Evolutionary conservation across 1,284 basidiomycete genomes (phyloP).

Genomic region (Peniophora sp.): DNA sequence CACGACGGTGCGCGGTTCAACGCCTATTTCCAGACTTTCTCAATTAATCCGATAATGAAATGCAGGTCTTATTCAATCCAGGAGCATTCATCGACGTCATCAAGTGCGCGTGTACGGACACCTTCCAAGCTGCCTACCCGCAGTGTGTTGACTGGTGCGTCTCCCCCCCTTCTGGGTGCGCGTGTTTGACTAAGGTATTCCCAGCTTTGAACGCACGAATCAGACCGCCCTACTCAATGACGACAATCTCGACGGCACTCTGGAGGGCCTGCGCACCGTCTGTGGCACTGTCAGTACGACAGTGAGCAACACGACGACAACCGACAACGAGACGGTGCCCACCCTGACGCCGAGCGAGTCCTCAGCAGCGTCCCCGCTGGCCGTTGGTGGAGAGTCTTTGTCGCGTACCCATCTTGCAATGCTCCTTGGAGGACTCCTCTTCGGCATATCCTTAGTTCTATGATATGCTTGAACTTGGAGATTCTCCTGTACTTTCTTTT

Average conservation of each 20-base stretch:
- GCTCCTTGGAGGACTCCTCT: neutral
- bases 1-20: constrained; percentile 31
- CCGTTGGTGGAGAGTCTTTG: neutral
- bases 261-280: constrained; percentile 42
- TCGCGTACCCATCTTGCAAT: neutral
- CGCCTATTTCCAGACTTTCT: too few relatives aligned
- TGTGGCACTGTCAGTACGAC: constrained; percentile 46
- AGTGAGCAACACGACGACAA: constrained; percentile 40
- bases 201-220: constrained; percentile 50
- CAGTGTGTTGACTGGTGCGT: constrained; percentile 65
- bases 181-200: neutral
- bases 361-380: neutral
- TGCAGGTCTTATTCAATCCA: constrained; percentile 55
- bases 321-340: constrained; percentile 35
- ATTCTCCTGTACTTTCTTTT: neutral
- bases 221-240: constrained; percentile 44
- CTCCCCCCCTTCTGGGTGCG: constrained; percentile 1
- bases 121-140: constrained; percentile 56
- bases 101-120: constrained; percentile 61
- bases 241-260: constrained; percentile 35
- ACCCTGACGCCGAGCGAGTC: constrained; percentile 8
- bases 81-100: constrained; percentile 55
- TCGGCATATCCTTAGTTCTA: neutral
- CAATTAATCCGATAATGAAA: too few relatives aligned
- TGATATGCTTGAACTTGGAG: neutral